A percentile compares a stretch with the other conserved stretches of the same genome.
phyloP scores from a whole-genome alignment of 73 alveolate genomes.

The Durusdinium trenchii region DNA sequence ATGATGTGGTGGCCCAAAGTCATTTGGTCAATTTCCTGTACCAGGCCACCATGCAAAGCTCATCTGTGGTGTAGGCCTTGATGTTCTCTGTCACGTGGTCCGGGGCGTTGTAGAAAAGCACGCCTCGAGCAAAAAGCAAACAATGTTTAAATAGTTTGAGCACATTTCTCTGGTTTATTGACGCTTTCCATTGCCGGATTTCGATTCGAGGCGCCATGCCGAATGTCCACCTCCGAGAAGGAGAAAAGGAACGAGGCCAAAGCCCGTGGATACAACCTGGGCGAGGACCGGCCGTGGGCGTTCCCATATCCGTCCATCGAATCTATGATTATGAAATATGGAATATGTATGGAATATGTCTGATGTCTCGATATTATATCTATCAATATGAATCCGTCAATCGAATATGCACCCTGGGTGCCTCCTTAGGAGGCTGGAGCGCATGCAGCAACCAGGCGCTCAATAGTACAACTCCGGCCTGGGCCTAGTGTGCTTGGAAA shows the following conservation, averaged over 20 bases:
- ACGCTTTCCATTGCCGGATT: not conserved
- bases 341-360: too few species aligned
- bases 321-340: too few species aligned
- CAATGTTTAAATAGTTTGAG: not conserved
- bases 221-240: slow-evolving; percentile 72
- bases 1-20: not conserved
- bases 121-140: not conserved
- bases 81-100: slow-evolving; percentile 58
- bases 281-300: not conserved
- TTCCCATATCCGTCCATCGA: too few species aligned
- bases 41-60: slow-evolving; percentile 71
- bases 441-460: too few species aligned
- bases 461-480: too few species aligned
- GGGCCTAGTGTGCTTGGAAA: too few species aligned
- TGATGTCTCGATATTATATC: too few species aligned
- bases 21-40: not conserved
- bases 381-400: too few species aligned
- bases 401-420: too few species aligned
- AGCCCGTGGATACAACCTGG: slow-evolving; percentile 85
- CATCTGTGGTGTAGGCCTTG: slow-evolving; percentile 71
- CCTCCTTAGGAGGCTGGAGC: too few species aligned
- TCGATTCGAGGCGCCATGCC: slow-evolving; percentile 43
- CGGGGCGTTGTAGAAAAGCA: slow-evolving; percentile 84
- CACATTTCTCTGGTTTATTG: not conserved
- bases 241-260: slow-evolving; percentile 59